Conservation (phyloP, 768 basidiomycete genomes). For the Termitomyces sp. region DNA sequence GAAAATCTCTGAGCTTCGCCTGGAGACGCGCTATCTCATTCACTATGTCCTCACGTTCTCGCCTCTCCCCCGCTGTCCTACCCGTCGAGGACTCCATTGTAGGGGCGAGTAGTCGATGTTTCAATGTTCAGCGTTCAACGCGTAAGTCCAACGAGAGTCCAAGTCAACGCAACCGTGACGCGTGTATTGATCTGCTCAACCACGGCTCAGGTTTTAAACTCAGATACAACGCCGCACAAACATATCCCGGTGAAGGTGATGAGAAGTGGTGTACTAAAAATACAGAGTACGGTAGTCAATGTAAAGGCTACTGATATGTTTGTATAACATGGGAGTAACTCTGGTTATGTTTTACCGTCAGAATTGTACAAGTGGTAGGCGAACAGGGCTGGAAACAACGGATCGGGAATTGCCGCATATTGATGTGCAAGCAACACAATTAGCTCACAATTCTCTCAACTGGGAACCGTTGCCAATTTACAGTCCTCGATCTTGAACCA, state of each 20-base stretch:
- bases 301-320: neutral
- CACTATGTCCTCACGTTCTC: conserved; percentile 42
- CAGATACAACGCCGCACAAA: conserved; percentile 16
- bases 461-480: conserved; percentile 8
- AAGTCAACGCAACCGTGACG: conserved; percentile 17
- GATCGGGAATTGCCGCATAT: conserved; percentile 27
- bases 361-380: neutral
- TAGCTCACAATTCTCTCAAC: conserved; percentile 7
- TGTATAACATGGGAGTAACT: neutral
- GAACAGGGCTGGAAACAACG: conserved; percentile 20
- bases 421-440: conserved; percentile 8
- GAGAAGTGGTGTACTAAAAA: conserved; percentile 8
- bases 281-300: neutral
- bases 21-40: conserved; percentile 52
- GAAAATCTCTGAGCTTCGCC: conserved; percentile 41
- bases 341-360: neutral
- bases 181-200: conserved; percentile 13
- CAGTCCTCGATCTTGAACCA: conserved; percentile 6
- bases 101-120: neutral
- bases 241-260: neutral
- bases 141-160: neutral
- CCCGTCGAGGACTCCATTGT: conserved; percentile 52
- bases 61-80: conserved; percentile 30
- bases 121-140: too few relatives aligned
- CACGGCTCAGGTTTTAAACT: conserved; percentile 28